Evolutionary conservation across 345 rosid genomes (phyloP).

Genomic region (Aquilaria malaccensis): DNA sequence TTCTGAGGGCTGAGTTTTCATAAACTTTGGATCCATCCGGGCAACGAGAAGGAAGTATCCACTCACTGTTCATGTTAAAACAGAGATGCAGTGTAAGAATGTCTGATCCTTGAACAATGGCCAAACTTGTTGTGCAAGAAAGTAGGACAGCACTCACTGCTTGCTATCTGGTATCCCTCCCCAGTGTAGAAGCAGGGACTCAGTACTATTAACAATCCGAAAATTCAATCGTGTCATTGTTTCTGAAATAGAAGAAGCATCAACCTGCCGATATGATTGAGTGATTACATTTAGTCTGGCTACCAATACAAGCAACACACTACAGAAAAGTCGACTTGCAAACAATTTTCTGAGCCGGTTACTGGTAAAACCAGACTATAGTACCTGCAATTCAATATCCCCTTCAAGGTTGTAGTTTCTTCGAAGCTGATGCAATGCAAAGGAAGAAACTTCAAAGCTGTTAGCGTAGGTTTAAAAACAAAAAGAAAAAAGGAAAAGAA

Average conservation of each 20-base stretch:
- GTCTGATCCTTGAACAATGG: conserved; percentile 2
- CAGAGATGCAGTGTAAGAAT: conserved; percentile 10
- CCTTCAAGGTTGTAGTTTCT: conserved; percentile 80
- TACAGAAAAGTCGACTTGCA: too few species aligned
- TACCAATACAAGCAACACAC: too few species aligned
- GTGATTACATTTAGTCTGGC: neutral
- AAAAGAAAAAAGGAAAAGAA: neutral
- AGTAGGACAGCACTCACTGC: conserved; percentile 45
- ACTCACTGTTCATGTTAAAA: conserved; percentile 41
- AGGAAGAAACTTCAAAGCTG: neutral
- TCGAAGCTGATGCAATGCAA: conserved; percentile 42
- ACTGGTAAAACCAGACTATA: neutral
- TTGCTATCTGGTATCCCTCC: conserved; percentile 63
- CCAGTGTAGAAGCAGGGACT: conserved; percentile 87
- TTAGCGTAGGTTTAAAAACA: neutral
- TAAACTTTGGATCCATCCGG: conserved; percentile 79
- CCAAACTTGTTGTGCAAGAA: conserved; percentile 5
- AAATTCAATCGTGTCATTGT: conserved; percentile 41
- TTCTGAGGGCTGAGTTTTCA: conserved; percentile 90
- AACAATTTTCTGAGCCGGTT: conserved; percentile 5
- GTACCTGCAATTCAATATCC: conserved; percentile 76
- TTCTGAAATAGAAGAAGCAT: conserved; percentile 34
- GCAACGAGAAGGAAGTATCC: conserved; percentile 73
- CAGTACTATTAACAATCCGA: conserved; percentile 47
- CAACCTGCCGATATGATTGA: conserved; percentile 47